phyloP scores from a whole-genome alignment of 352 stramenopile genomes.

The Phytophthora sojae region DNA sequence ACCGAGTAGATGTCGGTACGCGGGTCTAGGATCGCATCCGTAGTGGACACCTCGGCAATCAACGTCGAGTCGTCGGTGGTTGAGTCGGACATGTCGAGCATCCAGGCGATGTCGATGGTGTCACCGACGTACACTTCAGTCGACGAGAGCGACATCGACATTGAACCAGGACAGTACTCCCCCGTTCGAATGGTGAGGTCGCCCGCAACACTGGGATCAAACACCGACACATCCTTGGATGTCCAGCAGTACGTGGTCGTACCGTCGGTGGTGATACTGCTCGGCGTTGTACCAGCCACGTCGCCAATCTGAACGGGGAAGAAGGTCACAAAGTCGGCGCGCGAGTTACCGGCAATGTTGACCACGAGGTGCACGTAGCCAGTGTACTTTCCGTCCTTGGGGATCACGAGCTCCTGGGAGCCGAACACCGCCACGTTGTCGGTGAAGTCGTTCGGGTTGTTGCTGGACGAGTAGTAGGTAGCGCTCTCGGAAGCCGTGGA shows the following conservation, averaged over 20 bases:
- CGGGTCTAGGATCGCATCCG: conserved; percentile 60
- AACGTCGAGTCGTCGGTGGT: conserved; percentile 59
- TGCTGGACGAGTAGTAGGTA: conserved; percentile 67
- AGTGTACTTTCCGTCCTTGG: conserved; percentile 84
- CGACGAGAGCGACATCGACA: conserved; percentile 68
- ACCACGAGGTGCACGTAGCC: conserved; percentile 77
- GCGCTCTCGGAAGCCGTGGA: conserved; percentile 49
- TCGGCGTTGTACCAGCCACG: conserved; percentile 56
- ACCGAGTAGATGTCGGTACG: conserved; percentile 64
- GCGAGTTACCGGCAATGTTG: conserved; percentile 69
- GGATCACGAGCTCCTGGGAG: conserved; percentile 71
- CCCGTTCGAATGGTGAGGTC: conserved; percentile 71
- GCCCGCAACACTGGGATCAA: conserved; percentile 60
- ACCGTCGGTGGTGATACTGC: conserved; percentile 60
- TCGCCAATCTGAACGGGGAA: conserved; percentile 82
- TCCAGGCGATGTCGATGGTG: conserved; percentile 65
- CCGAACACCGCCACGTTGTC: conserved; percentile 62
- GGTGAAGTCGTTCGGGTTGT: conserved; percentile 78
- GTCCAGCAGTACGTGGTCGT: conserved; percentile 85
- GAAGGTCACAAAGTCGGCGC: conserved; percentile 81
- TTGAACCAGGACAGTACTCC: conserved; percentile 68
- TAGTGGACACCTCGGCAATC: conserved; percentile 72
- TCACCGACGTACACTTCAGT: conserved; percentile 58
- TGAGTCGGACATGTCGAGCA: conserved; percentile 64
- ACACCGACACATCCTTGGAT: conserved; percentile 58